These are phyloP conservation scores for Solanum rostratum DNA, from an alignment of 257 asterid genomes.

Conservation along the genomic window DNA sequence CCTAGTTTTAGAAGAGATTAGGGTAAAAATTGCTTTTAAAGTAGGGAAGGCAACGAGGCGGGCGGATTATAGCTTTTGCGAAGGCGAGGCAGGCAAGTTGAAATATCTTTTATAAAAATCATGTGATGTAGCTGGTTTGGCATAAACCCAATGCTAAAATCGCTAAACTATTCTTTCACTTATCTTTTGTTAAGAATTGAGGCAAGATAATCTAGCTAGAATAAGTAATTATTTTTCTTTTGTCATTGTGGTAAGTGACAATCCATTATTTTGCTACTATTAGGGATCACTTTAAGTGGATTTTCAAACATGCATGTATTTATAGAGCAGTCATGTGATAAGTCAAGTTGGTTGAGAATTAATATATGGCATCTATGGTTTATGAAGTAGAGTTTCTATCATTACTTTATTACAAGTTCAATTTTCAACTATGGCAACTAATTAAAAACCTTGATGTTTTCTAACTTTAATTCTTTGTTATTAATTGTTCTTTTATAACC, in stretches of 20 bases:
- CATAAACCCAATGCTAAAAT: not conserved
- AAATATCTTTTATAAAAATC: too few species aligned
- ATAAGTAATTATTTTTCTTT: not conserved
- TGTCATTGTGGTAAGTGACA: not conserved
- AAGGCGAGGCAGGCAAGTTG: not conserved
- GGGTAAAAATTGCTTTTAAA: too few species aligned
- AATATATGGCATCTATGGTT: not conserved
- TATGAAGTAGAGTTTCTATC: not conserved
- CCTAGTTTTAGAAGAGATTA: too few species aligned
- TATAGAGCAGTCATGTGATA: not conserved
- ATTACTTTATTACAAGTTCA: too few species aligned
- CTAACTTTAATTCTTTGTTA: not conserved
- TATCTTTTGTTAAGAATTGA: not conserved
- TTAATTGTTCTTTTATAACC: too few species aligned
- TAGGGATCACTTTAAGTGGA: not conserved
- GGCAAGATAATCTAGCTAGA: not conserved
- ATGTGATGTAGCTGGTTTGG: not conserved
- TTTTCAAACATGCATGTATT: too few species aligned
- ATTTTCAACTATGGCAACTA: not conserved
- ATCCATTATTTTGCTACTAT: not conserved
- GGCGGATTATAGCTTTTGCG: too few species aligned
- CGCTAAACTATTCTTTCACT: not conserved
- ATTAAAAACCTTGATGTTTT: not conserved
- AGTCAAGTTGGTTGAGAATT: not conserved
- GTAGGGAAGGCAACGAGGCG: too few species aligned